phyloP scores from a whole-genome alignment of 306 rosid species.

The Alnus rubra region DNA sequence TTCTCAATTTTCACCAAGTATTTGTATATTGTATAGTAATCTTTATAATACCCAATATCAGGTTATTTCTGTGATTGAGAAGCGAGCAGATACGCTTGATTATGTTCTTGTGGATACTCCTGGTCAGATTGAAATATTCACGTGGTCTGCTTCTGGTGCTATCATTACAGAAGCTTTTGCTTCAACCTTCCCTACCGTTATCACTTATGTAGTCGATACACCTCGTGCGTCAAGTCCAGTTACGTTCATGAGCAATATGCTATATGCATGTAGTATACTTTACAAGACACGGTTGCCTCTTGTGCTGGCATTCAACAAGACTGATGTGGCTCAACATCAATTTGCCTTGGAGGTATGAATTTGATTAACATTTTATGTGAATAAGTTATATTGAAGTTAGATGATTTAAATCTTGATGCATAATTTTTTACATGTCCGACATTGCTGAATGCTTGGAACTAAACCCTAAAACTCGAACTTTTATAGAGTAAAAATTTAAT shows the following conservation, averaged over 20 bases:
- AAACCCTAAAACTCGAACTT: background rate
- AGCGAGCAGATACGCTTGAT: conserved; percentile 85
- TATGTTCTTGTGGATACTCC: conserved; percentile 95
- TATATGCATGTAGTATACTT: conserved; percentile 90
- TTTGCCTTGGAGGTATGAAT: conserved; percentile 87
- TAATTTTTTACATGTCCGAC: background rate
- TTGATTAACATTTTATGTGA: conserved; percentile 2
- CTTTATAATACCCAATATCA: conserved; percentile 35
- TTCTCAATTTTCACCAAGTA: conserved; percentile 3
- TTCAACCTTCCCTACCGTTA: conserved; percentile 92
- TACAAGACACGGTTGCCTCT: conserved; percentile 90
- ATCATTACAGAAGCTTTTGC: conserved; percentile 99
- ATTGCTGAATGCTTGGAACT: background rate
- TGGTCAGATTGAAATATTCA: conserved; percentile 96
- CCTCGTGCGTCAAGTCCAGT: conserved; percentile 82
- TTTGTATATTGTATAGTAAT: conserved; percentile 7
- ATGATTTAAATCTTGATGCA: conserved; percentile 2
- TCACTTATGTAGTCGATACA: conserved; percentile 79
- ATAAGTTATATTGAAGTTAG: background rate
- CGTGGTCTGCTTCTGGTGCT: conserved; percentile 97
- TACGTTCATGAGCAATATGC: conserved; percentile 97
- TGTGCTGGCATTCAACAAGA: conserved; percentile 86
- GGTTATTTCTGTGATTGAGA: conserved; percentile 82
- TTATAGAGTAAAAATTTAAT: background rate
- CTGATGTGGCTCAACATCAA: conserved; percentile 75